These are phyloP conservation scores for Lathyrus aphaca DNA, from an alignment of 306 rosid genomes.

Conservation along the genomic window DNA sequence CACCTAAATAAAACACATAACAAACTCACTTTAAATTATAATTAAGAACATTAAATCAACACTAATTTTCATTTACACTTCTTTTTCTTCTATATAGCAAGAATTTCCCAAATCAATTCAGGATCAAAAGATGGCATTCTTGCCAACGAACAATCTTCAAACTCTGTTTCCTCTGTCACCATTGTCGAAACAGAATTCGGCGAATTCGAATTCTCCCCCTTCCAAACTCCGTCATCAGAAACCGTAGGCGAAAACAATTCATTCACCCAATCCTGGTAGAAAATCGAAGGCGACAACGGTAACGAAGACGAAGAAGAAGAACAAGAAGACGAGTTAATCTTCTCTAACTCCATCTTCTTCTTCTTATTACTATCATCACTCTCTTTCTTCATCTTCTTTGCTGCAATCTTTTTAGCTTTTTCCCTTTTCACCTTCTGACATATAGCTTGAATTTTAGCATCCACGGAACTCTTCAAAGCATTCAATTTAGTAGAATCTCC, in stretches of 20 bases:
- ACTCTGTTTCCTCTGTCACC: slow-evolving; percentile 49
- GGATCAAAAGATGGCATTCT: slow-evolving; percentile 89
- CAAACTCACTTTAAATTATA: background rate
- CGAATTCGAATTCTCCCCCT: slow-evolving; percentile 53
- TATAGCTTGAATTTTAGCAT: slow-evolving; percentile 87
- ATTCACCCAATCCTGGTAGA: slow-evolving; percentile 44
- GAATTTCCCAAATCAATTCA: slow-evolving; percentile 92
- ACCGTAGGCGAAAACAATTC: slow-evolving; percentile 43
- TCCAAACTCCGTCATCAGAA: slow-evolving; percentile 74
- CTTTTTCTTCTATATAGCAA: slow-evolving; percentile 58
- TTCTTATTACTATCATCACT: background rate
- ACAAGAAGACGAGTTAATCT: slow-evolving; percentile 42
- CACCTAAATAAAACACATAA: slow-evolving; percentile 7
- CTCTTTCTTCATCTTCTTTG: slow-evolving; percentile 44
- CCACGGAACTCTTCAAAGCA: slow-evolving; percentile 70
- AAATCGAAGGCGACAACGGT: slow-evolving; percentile 30
- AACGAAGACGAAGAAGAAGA: slow-evolving; percentile 55
- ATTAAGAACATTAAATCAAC: background rate
- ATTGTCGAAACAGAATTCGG: slow-evolving; percentile 50
- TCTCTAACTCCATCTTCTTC: background rate
- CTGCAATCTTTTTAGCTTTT: slow-evolving; percentile 57
- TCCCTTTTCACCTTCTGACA: slow-evolving; percentile 81
- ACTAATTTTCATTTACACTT: slow-evolving; percentile 37
- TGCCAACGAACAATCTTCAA: slow-evolving; percentile 66
- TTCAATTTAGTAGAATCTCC: slow-evolving; percentile 60